Evolutionary conservation across 345 rosid species (phyloP).

Genomic region (Sisymbrium altissimum): DNA sequence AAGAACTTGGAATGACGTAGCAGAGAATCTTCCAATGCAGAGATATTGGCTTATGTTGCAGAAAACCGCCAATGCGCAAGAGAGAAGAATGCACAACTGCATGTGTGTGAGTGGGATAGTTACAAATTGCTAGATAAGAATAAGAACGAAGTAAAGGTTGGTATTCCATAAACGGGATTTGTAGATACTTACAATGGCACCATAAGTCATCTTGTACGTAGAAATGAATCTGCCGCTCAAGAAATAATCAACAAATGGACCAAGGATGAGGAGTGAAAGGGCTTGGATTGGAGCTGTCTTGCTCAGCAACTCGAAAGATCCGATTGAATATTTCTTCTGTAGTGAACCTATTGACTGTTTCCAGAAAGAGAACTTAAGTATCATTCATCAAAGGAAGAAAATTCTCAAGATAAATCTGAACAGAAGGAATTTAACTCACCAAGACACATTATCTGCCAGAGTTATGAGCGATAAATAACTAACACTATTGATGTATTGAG

Average conservation of each 20-base stretch:
- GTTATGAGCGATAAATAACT: neutral
- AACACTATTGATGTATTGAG: neutral
- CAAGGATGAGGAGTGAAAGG: constrained; percentile 71
- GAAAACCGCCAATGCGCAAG: constrained; percentile 89
- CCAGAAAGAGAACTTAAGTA: constrained; percentile 9
- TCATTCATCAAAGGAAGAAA: neutral
- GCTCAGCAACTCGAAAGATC: constrained; percentile 90
- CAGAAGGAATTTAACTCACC: neutral
- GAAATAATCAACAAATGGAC: constrained; percentile 79
- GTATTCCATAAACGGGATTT: neutral
- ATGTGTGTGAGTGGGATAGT: neutral
- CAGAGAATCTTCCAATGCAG: constrained; percentile 96
- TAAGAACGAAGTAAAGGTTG: constrained; percentile 12
- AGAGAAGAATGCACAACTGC: constrained; percentile 77
- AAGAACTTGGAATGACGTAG: constrained; percentile 84
- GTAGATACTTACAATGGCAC: constrained; percentile 60
- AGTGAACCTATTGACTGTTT: constrained; percentile 84
- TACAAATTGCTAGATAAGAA: neutral
- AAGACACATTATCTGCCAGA: neutral
- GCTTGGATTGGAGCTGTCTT: constrained; percentile 99
- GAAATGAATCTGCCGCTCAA: constrained; percentile 59
- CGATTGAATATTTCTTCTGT: constrained; percentile 85
- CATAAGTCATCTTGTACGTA: constrained; percentile 64
- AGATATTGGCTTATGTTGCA: constrained; percentile 96
- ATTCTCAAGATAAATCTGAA: neutral